phyloP scores from a whole-genome alignment of 495 filamentous ascomycete genomes.

The Clavariopsis aquatica region DNA sequence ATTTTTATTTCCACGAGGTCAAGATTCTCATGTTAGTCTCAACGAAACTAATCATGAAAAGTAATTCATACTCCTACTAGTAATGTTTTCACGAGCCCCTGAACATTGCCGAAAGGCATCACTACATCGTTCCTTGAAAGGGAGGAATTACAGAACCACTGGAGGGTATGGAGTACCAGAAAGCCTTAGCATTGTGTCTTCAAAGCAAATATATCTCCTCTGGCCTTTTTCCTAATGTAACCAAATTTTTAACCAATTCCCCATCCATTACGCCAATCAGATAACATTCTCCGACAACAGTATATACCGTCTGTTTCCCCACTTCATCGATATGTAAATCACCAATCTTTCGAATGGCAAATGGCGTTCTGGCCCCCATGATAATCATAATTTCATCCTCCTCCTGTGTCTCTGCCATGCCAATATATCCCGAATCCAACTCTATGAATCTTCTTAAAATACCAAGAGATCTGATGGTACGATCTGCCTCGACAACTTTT shows the following conservation, averaged over 20 bases:
- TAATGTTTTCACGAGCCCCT: too few species aligned
- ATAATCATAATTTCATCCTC: conserved; percentile 9
- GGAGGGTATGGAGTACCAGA: too few species aligned
- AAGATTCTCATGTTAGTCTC: too few species aligned
- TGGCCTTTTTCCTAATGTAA: neutral
- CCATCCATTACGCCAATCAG: conserved; percentile 22
- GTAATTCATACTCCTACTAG: too few species aligned
- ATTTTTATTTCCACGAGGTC: too few species aligned
- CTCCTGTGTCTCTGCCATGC: neutral
- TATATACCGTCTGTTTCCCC: conserved; percentile 1
- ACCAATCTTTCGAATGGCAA: conserved; percentile 1
- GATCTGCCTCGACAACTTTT: conserved; percentile 1
- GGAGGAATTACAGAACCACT: too few species aligned
- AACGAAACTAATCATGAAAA: too few species aligned
- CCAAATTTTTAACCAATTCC: conserved; percentile 2
- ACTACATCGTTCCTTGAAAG: too few species aligned
- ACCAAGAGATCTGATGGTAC: conserved; percentile 8
- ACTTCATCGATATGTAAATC: conserved; percentile 11
- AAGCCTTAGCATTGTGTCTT: too few species aligned
- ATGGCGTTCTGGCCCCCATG: conserved; percentile 13
- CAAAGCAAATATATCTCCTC: conserved; percentile 7
- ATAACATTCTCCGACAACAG: conserved; percentile 15
- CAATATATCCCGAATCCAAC: conserved; percentile 13
- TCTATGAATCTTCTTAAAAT: conserved; percentile 11
- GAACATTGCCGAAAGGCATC: too few species aligned